phyloP scores from a whole-genome alignment of 176 grass and related monocot genomes.

The Aegilops sharonensis region DNA sequence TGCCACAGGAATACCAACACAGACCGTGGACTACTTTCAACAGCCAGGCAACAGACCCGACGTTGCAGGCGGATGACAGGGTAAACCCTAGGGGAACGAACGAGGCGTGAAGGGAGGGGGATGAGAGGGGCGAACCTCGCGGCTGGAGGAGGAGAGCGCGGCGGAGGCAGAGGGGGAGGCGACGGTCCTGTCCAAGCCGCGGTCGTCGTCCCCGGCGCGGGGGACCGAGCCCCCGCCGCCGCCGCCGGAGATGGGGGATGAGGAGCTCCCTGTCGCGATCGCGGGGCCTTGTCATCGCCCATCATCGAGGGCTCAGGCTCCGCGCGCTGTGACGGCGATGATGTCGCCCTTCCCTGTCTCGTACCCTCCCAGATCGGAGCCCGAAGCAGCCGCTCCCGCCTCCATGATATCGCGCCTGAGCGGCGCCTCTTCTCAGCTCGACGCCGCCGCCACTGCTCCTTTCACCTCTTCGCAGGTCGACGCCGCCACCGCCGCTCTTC shows the following conservation, averaged over 20 bases:
- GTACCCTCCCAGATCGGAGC: too few relatives aligned
- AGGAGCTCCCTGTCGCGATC: conserved; percentile 77
- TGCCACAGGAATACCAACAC: background rate
- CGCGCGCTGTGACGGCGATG: too few relatives aligned
- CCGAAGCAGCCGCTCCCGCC: too few relatives aligned
- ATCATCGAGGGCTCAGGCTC: conserved; percentile 27
- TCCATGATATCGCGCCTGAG: too few relatives aligned
- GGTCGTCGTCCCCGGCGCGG: conserved; percentile 25
- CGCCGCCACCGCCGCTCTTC: too few relatives aligned
- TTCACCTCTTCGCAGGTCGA: too few relatives aligned
- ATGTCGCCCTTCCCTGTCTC: too few relatives aligned
- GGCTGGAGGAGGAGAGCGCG: conserved; percentile 42
- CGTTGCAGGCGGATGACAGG: background rate
- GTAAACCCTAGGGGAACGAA: conserved; percentile 21
- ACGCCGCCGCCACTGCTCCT: too few relatives aligned
- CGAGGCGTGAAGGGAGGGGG: background rate
- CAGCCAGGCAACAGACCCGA: background rate
- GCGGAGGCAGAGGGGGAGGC: conserved; percentile 40
- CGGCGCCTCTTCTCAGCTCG: too few relatives aligned
- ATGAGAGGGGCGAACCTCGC: too few relatives aligned
- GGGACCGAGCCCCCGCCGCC: conserved; percentile 36
- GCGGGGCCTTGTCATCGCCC: conserved; percentile 74
- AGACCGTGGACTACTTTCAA: background rate
- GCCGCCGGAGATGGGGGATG: conserved; percentile 63
- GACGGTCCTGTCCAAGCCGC: conserved; percentile 31